Conservation (phyloP, 2,329 filamentous ascomycete genomes). For the Fonsecaea erecta region DNA sequence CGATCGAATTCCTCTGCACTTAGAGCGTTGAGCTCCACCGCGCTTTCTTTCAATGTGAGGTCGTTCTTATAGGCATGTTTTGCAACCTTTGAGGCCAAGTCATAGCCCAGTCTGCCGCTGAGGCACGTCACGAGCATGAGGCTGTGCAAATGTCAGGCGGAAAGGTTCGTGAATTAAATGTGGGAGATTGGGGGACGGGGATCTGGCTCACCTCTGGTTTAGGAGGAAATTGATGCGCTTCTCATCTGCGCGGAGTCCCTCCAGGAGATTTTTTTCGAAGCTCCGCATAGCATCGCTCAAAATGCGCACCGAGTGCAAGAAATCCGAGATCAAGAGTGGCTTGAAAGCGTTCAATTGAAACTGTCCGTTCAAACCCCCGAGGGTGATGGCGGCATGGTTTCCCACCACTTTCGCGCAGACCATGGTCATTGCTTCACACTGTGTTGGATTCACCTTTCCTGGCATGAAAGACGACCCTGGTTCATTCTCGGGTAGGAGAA, state of each 20-base stretch:
- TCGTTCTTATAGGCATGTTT: conserved; percentile 99
- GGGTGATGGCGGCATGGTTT: conserved; percentile 90
- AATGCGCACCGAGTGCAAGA: conserved; percentile 87
- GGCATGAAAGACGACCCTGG: conserved; percentile 98
- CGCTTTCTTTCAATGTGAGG: conserved; percentile 87
- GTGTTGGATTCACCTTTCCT: conserved; percentile 98
- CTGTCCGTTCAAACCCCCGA: conserved; percentile 95
- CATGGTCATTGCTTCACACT: conserved; percentile 98
- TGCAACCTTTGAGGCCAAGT: conserved; percentile 94
- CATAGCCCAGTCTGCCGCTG: conserved; percentile 95
- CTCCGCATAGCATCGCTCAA: conserved; percentile 58
- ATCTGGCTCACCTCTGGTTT: conserved; percentile 78
- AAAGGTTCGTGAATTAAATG: conserved; percentile 7
- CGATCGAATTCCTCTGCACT: conserved; percentile 88
- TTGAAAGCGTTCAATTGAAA: conserved; percentile 99
- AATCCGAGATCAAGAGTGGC: conserved; percentile 91
- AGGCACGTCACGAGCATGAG: conserved; percentile 98
- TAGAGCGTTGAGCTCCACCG: conserved; percentile 88
- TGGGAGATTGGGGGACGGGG: conserved; percentile 4
- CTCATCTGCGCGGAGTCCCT: conserved; percentile 88
- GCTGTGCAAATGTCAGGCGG: conserved; percentile 51
- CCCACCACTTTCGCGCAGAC: conserved; percentile 97
- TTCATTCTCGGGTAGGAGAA: conserved; percentile 94
- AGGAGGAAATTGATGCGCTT: conserved; percentile 85
- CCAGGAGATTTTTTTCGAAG: conserved; percentile 91